Evolutionary conservation across 495 filamentous ascomycete species (phyloP), one percentile per base, ranked within the genome.

Genomic region (Tetracladium setigerum): DNA sequence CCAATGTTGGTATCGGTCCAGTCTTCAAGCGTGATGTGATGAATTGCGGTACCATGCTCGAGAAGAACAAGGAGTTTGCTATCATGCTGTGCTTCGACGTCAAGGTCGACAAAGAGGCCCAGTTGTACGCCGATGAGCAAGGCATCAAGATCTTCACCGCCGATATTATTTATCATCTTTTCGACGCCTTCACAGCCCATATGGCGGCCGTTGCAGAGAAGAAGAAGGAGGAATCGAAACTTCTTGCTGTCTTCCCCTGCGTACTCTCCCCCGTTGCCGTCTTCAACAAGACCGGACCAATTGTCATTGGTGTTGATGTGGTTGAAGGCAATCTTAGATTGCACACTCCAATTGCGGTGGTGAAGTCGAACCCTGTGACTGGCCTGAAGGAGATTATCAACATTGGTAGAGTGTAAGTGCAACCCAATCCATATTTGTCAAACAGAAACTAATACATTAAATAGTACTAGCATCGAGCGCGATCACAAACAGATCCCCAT

Each of bases 31-130:
- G 94, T 55, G 94, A 99, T 67, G 87, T 99, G 43, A 92, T 97
- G 80, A 89, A 91, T 65, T 87, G 86, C 34, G 91, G 87, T 55
- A 86, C 83, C 44, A 99, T 99, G 94, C 70, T 97, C 49, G 94
- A 99, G 71, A 96, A 96, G 67, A 79, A 82, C 37, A 89, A 87
- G 57, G 92, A 99, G 63, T 94, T 82, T 51, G 94, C 94, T 18
- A 89, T 97, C 63, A 99, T 99, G 94, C 83, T 99, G 15, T 97
- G 94, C 64, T 99, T 99, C 74, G 94, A 99, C 62, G 94, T 99
- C 64, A 95, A 95, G 71, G 86, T 99, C 17, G 94, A 99, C 67
- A 96, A 95, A 66, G 94, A 99, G 58, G 94, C 94, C 1, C 77
- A 83, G 56, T 75, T 75, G 12, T 95, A 97, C 56, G 94, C 94